Base-by-base conservation (phyloP, 805 yeast species). In the Lipomyces japonicus region DNA sequence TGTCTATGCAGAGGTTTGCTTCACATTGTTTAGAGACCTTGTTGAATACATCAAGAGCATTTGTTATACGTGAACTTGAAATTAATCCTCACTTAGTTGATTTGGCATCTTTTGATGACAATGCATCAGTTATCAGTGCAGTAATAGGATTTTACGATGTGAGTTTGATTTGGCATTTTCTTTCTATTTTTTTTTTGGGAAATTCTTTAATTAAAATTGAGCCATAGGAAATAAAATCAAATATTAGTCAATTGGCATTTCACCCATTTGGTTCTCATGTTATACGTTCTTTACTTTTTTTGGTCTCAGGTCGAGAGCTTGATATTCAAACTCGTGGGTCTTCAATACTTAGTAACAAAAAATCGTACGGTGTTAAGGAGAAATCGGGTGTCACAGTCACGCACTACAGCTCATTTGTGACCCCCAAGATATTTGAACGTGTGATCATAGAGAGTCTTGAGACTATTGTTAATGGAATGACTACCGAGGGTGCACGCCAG, bases 21-120 rank as follows among this genome's bases (percentile, higher is more conserved):
- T 90, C 97, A 0, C 98, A 93, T 67, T 95, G 95, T 53, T 72
- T 89, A 46, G 97, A 91, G 66, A 86, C 97, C 0, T 72, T 89
- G 32, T 67, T 91, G 25, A 85, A 46, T 24, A 28, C 44, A 24
- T 42, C 52, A 5, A 30, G 55, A 14, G n/a, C 35, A 14, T 46
- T 24, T 24, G 36, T 50, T 16, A 36, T 2, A 9, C 34, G 28
- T 16, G 54, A 54, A 26, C 16, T 43, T n/a, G 21, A 34, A n/a
- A 14, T 10, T 14, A 18, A 41, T 39, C 47, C 50, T 7, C 16
- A 14, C 2, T 10, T 49, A 24, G 9, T 30, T 7, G 43, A 39
- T 9, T 23, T 28, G n/a, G 19, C 38, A 12, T 18, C 23, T 12
- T 16, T 38, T 2, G 51, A 41, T n/a, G 46, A 26, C 3, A 42